A percentile compares a stretch with the other conserved stretches of the same genome.
Evolutionary conservation across 345 rosid genomes (phyloP).

Genomic region (Raphanus sativus): DNA sequence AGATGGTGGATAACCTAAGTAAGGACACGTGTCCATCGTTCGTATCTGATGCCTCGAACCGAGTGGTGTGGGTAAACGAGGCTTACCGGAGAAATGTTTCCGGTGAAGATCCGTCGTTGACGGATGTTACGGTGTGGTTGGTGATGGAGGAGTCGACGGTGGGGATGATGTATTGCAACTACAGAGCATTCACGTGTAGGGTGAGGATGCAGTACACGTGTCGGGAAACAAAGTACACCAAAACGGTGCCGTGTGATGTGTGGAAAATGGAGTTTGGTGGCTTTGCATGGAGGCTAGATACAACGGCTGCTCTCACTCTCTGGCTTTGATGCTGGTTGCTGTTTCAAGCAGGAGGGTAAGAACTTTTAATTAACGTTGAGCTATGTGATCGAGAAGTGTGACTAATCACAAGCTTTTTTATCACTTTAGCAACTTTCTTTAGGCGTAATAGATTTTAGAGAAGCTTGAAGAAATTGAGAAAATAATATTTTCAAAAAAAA

Average conservation of each 20-base stretch:
- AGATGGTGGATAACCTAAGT: constrained; percentile 37
- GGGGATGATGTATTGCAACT: constrained; percentile 25
- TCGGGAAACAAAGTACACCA: constrained; percentile 42
- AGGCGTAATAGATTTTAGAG: background rate
- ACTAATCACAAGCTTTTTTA: background rate
- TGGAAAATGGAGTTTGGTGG: constrained; percentile 75
- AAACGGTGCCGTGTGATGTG: constrained; percentile 69
- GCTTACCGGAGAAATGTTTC: constrained; percentile 45
- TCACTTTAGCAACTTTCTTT: constrained; percentile 15
- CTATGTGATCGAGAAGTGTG: background rate
- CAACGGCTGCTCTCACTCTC: constrained; percentile 69
- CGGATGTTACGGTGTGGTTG: constrained; percentile 47
- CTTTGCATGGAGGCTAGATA: constrained; percentile 82
- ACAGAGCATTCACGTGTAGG: constrained; percentile 55
- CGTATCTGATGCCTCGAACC: constrained; percentile 41
- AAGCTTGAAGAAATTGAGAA: background rate
- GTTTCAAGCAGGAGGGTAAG: constrained; percentile 19
- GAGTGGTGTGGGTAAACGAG: constrained; percentile 53
- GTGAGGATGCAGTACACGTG: constrained; percentile 62
- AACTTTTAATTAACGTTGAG: constrained; percentile 13
- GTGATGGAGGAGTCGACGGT: constrained; percentile 45
- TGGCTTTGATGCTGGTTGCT: constrained; percentile 46
- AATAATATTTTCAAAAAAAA: no score
- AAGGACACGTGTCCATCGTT: constrained; percentile 54
- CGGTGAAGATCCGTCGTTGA: constrained; percentile 14